Evolutionary conservation across 2,329 filamentous ascomycete genomes (phyloP).

Genomic region (Daldinia eschscholtzii): DNA sequence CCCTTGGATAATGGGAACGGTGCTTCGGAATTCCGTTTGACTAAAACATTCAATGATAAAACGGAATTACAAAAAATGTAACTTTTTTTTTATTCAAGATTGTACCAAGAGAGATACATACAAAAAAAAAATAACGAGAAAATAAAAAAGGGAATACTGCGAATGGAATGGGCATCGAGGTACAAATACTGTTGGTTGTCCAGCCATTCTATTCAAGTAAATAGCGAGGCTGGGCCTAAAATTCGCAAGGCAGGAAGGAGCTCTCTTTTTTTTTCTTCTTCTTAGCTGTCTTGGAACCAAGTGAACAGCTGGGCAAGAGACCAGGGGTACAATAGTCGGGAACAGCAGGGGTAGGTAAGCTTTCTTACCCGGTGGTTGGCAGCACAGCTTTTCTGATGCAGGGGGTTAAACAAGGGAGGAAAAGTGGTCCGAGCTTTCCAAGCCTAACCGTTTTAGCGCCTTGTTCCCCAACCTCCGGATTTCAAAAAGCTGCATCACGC

Average conservation of each 20-base stretch:
- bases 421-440: constrained; percentile 19
- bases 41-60: neutral
- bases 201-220: constrained; percentile 60
- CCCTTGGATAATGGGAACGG: neutral
- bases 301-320: constrained; percentile 1
- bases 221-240: constrained; percentile 55
- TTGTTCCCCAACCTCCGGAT: constrained; percentile 29
- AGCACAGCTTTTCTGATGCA: constrained; percentile 8
- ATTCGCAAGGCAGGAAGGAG: constrained; percentile 50
- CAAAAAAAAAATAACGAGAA: constrained; percentile 13
- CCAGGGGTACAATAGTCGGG: constrained; percentile 18
- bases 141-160: constrained; percentile 3
- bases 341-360: constrained; percentile 17
- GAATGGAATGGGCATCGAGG: constrained; percentile 27
- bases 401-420: constrained; percentile 16
- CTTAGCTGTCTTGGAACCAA: constrained; percentile 1
- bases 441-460: constrained; percentile 22
- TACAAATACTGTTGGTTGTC: constrained; percentile 61
- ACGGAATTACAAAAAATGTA: neutral
- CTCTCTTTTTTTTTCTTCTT: neutral
- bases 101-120: constrained; percentile 9
- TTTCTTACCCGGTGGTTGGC: constrained; percentile 28
- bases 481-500: constrained; percentile 10
- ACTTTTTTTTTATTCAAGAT: neutral
- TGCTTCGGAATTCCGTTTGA: neutral